Percentiles rank a stretch among this genome's conserved stretches.
phyloP scores from a whole-genome alignment of 2,329 filamentous ascomycete species.

The Lachnellula suecica region DNA sequence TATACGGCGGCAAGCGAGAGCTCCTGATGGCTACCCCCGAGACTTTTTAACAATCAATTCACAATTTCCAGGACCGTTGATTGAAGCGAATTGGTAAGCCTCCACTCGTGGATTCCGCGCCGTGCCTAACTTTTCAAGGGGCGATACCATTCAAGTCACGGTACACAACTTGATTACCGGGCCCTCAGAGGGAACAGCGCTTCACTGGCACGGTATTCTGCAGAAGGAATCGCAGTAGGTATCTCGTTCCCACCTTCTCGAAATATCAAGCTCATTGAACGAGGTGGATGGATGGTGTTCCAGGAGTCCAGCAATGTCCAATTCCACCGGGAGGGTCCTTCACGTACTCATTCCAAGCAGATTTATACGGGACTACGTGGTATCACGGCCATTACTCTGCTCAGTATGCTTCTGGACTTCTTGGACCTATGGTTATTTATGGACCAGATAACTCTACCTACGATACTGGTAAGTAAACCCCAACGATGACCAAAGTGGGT shows the following conservation, averaged over 20 bases:
- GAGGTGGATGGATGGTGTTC: constrained; percentile 45
- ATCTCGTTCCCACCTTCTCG: no score
- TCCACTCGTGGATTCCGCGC: background rate
- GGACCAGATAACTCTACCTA: constrained; percentile 56
- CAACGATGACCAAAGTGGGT: no score
- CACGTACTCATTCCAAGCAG: constrained; percentile 21
- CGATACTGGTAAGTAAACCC: constrained; percentile 38
- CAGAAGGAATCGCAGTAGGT: constrained; percentile 34
- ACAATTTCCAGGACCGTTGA: constrained; percentile 33
- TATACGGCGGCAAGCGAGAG: constrained; percentile 21
- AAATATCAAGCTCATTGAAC: no score
- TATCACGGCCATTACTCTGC: constrained; percentile 58
- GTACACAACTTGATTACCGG: constrained; percentile 66
- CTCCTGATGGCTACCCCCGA: constrained; percentile 38
- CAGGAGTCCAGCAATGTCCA: constrained; percentile 59
- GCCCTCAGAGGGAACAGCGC: constrained; percentile 34
- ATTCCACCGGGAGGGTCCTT: constrained; percentile 45
- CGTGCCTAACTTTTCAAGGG: constrained; percentile 13
- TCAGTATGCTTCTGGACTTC: constrained; percentile 51
- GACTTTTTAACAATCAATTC: constrained; percentile 51
- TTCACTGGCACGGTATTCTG: constrained; percentile 48
- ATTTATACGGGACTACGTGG: constrained; percentile 50
- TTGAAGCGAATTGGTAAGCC: constrained; percentile 35
- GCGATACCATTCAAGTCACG: constrained; percentile 54
- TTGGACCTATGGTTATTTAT: constrained; percentile 59